Percentiles rank a stretch among this genome's conserved stretches.
Conservation (phyloP, 129 eudicot genomes). For the Pseudognaphalium luteoalbum region DNA sequence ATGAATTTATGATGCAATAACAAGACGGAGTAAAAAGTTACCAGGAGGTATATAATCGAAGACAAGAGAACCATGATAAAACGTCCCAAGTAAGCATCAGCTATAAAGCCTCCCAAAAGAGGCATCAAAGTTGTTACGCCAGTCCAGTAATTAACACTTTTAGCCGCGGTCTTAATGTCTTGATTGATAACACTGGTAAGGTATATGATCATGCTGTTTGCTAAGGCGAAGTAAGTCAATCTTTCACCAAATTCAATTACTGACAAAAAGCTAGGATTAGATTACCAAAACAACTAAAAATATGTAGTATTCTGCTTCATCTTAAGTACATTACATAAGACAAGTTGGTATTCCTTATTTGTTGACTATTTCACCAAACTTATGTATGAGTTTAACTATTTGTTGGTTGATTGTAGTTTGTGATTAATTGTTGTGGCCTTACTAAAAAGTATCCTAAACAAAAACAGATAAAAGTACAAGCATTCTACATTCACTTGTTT, state of each 20-base stretch:
- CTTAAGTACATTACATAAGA: too few relatives aligned
- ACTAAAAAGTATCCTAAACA: too few relatives aligned
- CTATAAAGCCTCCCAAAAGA: conserved; percentile 77
- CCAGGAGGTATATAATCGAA: conserved; percentile 62
- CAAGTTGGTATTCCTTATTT: too few relatives aligned
- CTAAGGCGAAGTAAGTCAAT: neutral
- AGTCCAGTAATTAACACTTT: conserved; percentile 59
- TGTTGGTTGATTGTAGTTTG: too few relatives aligned
- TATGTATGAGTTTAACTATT: too few relatives aligned
- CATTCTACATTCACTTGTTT: too few relatives aligned
- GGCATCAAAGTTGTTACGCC: conserved; percentile 84
- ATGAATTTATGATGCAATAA: neutral
- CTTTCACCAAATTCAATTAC: neutral
- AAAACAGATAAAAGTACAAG: too few relatives aligned
- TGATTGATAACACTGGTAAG: neutral
- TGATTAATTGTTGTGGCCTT: too few relatives aligned
- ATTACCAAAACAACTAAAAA: neutral
- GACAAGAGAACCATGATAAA: conserved; percentile 59
- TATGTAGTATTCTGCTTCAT: too few relatives aligned
- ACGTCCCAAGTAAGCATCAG: conserved; percentile 85
- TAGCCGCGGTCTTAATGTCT: conserved; percentile 54
- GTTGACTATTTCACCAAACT: too few relatives aligned
- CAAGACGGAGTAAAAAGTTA: neutral
- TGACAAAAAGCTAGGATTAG: neutral
- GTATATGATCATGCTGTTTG: neutral